These are phyloP conservation scores for Ophiocordyceps camponoti-saundersi DNA, from an alignment of 2,329 filamentous ascomycete genomes.

Conservation along the genomic window DNA sequence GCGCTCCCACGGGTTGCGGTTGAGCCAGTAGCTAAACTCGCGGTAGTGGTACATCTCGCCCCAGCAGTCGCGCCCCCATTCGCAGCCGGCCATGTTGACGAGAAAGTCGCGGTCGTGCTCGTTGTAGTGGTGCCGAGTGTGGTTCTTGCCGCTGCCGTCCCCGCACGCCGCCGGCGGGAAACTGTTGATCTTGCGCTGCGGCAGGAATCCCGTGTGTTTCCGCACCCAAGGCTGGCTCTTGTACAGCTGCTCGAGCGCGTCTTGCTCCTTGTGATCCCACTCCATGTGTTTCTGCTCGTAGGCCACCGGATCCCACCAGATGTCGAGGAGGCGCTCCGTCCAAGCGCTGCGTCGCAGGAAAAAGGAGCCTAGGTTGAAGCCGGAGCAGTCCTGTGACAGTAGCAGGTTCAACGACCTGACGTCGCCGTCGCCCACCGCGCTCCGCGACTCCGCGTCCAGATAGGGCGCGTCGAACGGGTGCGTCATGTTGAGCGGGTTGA, in stretches of 20 bases:
- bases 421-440: slow-evolving; percentile 60
- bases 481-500: slow-evolving; percentile 85
- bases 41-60: slow-evolving; percentile 94
- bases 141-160: slow-evolving; percentile 44
- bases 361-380: slow-evolving; percentile 95
- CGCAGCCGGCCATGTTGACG: slow-evolving; percentile 96
- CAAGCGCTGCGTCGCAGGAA: slow-evolving; percentile 73
- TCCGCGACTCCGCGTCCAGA: slow-evolving; percentile 59
- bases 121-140: slow-evolving; percentile 71
- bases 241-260: slow-evolving; percentile 86
- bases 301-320: slow-evolving; percentile 96
- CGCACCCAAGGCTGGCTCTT: slow-evolving; percentile 83
- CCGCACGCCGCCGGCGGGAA: slow-evolving; percentile 84
- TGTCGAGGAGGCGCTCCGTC: slow-evolving; percentile 80
- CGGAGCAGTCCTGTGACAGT: slow-evolving; percentile 81
- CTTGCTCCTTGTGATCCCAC: slow-evolving; percentile 98
- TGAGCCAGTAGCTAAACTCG: slow-evolving; percentile 77
- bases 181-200: slow-evolving; percentile 84
- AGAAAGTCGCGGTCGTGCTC: slow-evolving; percentile 77
- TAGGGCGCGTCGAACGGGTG: slow-evolving; percentile 63
- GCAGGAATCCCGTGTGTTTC: slow-evolving; percentile 72
- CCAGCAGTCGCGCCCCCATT: slow-evolving; percentile 96
- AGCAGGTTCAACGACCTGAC: slow-evolving; percentile 70
- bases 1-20: slow-evolving; percentile 65
- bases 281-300: slow-evolving; percentile 99